Evolutionary conservation across 306 rosid genomes (phyloP).

Genomic region (Prunus dulcis): DNA sequence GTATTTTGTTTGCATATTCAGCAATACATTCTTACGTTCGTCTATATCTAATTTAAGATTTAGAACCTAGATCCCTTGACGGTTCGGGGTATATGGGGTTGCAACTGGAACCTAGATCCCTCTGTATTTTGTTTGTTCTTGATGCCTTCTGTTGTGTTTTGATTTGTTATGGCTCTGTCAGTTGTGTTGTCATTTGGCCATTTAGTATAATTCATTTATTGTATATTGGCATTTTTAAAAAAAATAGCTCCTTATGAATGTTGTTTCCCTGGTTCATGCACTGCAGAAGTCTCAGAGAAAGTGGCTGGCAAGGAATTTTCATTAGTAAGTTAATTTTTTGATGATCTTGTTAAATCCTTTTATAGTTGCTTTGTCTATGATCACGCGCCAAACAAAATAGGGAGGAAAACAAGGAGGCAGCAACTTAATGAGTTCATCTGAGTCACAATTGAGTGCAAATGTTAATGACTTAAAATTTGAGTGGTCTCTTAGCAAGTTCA

Average conservation of each 20-base stretch:
- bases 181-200: constrained; percentile 7
- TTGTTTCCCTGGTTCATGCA: constrained; percentile 22
- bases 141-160: background rate
- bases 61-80: background rate
- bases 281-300: constrained; percentile 60
- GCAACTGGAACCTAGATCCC: background rate
- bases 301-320: constrained; percentile 51
- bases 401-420: background rate
- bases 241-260: constrained; percentile 17
- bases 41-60: background rate
- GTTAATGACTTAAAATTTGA: background rate
- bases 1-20: background rate
- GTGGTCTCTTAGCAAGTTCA: background rate
- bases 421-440: background rate
- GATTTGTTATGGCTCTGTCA: constrained; percentile 4
- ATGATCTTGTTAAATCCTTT: background rate
- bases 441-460: background rate
- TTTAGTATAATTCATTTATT: background rate
- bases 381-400: background rate
- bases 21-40: background rate
- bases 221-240: background rate
- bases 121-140: background rate
- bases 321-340: constrained; percentile 44
- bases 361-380: background rate
- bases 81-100: background rate